Conservation (phyloP, 179 eudicot species). For the Beta corolliflora region DNA sequence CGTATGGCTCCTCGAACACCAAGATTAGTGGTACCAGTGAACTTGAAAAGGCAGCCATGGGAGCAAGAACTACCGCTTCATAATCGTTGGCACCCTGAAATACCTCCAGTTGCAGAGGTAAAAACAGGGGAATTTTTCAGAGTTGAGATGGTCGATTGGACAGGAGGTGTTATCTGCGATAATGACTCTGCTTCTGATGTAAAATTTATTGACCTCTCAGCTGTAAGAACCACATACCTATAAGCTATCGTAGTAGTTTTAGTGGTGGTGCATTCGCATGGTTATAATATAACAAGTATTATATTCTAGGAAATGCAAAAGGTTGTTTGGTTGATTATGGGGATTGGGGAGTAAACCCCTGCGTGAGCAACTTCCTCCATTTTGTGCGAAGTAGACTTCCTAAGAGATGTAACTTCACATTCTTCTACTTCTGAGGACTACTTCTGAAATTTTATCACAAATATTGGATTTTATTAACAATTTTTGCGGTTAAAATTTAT, state of each 20-base stretch:
- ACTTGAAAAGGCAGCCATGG: constrained; percentile 72
- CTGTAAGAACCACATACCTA: constrained; percentile 48
- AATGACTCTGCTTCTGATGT: constrained; percentile 77
- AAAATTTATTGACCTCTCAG: constrained; percentile 69
- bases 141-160: constrained; percentile 89
- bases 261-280: too few species aligned
- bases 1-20: constrained; percentile 69
- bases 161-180: constrained; percentile 69
- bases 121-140: constrained; percentile 61
- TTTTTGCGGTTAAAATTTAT: not conserved
- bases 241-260: not conserved
- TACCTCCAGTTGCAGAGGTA: constrained; percentile 76
- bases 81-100: constrained; percentile 89
- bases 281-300: too few species aligned
- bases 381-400: too few species aligned
- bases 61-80: constrained; percentile 77
- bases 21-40: constrained; percentile 52
- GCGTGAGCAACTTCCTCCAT: too few species aligned
- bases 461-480: not conserved
- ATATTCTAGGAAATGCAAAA: too few species aligned
- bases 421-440: too few species aligned
- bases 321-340: too few species aligned
- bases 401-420: too few species aligned
- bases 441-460: not conserved
- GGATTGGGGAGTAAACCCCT: too few species aligned